Conservation (phyloP, 208 protist species). For the Acanthamoeba healyi region DNA sequence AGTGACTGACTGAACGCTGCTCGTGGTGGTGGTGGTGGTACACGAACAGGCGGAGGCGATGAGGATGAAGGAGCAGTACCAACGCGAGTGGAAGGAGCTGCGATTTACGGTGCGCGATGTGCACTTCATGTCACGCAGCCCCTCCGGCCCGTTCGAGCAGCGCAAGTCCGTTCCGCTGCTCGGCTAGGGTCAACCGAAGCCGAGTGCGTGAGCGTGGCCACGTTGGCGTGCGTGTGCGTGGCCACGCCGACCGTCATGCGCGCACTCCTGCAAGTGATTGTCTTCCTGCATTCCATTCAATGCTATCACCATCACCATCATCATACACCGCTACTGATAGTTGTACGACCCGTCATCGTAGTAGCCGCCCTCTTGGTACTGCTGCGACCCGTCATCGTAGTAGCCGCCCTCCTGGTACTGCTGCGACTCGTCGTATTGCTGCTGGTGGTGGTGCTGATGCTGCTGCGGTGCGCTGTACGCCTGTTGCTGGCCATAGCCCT, state of each 20-base stretch:
- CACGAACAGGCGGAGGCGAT: conserved; percentile 9
- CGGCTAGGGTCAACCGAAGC: too few relatives aligned
- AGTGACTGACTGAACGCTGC: too few relatives aligned
- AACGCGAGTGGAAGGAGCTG: not conserved
- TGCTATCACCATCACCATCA: not conserved
- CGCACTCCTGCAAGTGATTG: too few relatives aligned
- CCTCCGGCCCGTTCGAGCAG: not conserved
- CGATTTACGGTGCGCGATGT: conserved; percentile 2
- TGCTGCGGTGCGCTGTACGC: not conserved
- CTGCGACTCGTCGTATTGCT: not conserved
- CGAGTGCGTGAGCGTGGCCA: too few relatives aligned
- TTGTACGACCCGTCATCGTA: not conserved
- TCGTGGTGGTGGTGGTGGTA: too few relatives aligned
- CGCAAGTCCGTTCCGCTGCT: not conserved
- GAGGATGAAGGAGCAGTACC: not conserved
- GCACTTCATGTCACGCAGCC: not conserved
- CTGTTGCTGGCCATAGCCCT: not conserved
- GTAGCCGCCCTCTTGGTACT: too few relatives aligned
- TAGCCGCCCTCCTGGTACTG: not conserved
- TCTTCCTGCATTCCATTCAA: too few relatives aligned
- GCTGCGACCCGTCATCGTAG: too few relatives aligned
- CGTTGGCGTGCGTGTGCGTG: too few relatives aligned
- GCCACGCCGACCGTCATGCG: too few relatives aligned
- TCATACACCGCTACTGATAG: not conserved
- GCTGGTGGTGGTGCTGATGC: not conserved